Base-by-base conservation (phyloP, 345 rosid species). In the Bruguiera gymnorhiza region DNA sequence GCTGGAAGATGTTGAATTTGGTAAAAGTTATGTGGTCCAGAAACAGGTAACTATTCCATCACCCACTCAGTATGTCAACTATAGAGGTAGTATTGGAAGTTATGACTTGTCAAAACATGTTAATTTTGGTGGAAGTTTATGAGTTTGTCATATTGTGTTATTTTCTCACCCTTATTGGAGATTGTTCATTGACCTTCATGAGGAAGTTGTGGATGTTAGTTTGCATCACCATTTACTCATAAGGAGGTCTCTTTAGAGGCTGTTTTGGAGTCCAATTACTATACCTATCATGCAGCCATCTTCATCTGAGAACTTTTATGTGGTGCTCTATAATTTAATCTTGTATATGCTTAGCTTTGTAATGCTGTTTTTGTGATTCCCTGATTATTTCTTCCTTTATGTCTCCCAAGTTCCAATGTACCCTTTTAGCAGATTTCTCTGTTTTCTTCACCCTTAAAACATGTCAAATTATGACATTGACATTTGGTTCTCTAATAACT, bases 1-100 rank as follows among this genome's bases (percentile, higher is more conserved):
- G 73, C 59, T 93, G 74, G 90, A 86, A 82, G 83, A 90, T 85
- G 90, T 56, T 48, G 95, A 93, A 63, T 93, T 93, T 85, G 95
- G 89, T 53, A 84, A 86, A 84, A 84, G 82, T 55, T 93, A 93
- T 55, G 79, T 90, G 66, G 87, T 90, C 55, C 85, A 82, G 74
- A 83, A 79, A 81, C 93, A 90, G 95, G 98, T 88, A 83, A 69
- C 60, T 66, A 82, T 74, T 68, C 63, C 62, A 48, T 62, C 66
- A 43, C 34, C 68, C 50, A 52, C 24, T 29, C 62, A 67, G 68
- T 67, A 20, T n/a, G 39, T 16, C 19, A 26, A 48, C 0, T n/a
- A 32, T 54, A 2, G 68, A 30, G 21, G 63, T 62, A 56, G 39
- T 30, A 24, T 6, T 61, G 24, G 58, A 46, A 26, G 50, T 56